Evolutionary conservation across 2,329 filamentous ascomycete genomes (phyloP), one percentile per base, ranked within the genome.

Genomic region (Colletotrichum sp.): DNA sequence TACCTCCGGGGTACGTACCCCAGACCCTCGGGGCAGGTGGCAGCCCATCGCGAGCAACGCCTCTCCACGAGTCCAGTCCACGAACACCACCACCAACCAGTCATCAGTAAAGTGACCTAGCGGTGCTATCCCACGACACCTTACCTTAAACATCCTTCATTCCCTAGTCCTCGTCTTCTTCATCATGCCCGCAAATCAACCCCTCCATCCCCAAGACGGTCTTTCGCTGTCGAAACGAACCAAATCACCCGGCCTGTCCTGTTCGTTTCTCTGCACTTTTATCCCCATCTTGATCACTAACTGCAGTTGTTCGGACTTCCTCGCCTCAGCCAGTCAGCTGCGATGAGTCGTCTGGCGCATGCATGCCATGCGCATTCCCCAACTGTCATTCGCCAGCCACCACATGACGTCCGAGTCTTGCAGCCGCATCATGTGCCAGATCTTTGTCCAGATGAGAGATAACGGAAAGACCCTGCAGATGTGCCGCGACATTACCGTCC

Each of bases 361-460:
- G 32, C 21, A 34, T 32, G 32, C 30, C 30, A 34, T 66, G 55
- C 24, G 55, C 24, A 6, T 26, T 30, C 24, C 16, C 32, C 36
- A 36, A n/a, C n/a, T 44, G 62, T 76, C 74, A 76, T 74, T 74
- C 70, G 74, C 39, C 59, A 52, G 64, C 34, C 32, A 74, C 70
- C 74, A 76, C 74, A 76, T 76, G 74, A 76, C 65, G 74, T 74
- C 63, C 28, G 15, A 49, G 70, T 57, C 70, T 71, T 30, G 69
- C 32, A 76, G 74, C 74, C 71, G 74, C 70, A 76, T 76, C 71
- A 74, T 76, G 70, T 76, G 73, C 57, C 64, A 39, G 21, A 52
- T 15, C 71, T 73, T 69, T 74, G 74, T 74, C 70, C 69, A 39
- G 57, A 49, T 52, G 34, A 44, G 21, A 21, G 26, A 26, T 21